Base-by-base conservation (phyloP, 108 stramenopile species). In the Poteriospumella lacustris region DNA sequence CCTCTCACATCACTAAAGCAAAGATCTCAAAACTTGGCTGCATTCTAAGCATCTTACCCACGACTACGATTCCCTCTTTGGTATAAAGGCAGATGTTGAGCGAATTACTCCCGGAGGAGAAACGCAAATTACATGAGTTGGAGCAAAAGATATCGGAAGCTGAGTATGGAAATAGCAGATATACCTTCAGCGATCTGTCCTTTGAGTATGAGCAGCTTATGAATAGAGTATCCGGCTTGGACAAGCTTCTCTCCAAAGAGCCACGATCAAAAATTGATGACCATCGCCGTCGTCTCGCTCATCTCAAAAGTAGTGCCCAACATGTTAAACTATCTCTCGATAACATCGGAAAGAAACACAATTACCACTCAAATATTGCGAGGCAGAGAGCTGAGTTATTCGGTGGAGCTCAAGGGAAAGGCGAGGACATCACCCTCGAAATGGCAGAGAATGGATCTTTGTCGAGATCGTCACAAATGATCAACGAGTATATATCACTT, bases 401-500 rank as follows among this genome's bases (percentile, higher is more conserved):
- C 36, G 70, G 40, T 52, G 3, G 3, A 33, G 12, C 60, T 64
- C 47, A 52, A 52, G n/a, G n/a, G n/a, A 56, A 56, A 56, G 24
- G 24, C n/a, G 42, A 42, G 5, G 44, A 52, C 19, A 15, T 73
- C 36, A 31, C 12, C 9, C 41, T 73, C 26, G 70, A 73, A 73
- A 36, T 73, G 42, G 70, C 70, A 42, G 70, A 73, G 41, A 73
- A 73, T 56, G 43, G 44, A 9, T 73, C 70, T 52, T 33, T 73
- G 31, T 12, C 44, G 5, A 15, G 70, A 52, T 73, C 70, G 31
- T 26, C 15, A 29, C 44, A 26, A 24, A 34, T 34, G 5, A 38
- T 73, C 5, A 73, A 73, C 42, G 70, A 73, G 9, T 73, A 73
- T 73, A 73, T 73, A 5, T 9, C 9, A 3, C 5, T 44, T 5